phyloP scores from a whole-genome alignment of 768 basidiomycete species.

The Pleurotus citrinopileatus region DNA sequence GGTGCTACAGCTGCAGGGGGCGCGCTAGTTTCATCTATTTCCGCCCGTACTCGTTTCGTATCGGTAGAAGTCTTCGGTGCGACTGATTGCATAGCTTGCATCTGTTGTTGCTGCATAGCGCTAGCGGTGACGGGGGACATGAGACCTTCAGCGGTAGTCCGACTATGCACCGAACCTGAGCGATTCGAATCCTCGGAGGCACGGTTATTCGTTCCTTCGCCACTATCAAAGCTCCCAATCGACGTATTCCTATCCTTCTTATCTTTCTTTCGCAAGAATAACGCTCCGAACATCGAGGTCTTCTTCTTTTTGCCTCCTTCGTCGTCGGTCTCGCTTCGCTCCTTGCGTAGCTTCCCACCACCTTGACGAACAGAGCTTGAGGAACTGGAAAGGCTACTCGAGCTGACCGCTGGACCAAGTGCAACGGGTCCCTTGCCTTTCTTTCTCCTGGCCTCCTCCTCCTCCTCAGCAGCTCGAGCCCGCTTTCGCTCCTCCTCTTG shows the following conservation, averaged over 20 bases:
- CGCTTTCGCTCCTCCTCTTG: conserved; percentile 55
- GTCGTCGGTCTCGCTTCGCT: conserved; percentile 31
- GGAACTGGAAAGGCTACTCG: conserved; percentile 29
- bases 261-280: conserved; percentile 79
- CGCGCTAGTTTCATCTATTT: conserved; percentile 24
- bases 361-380: conserved; percentile 11
- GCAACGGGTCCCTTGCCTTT: conserved; percentile 49
- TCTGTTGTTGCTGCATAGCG: conserved; percentile 61
- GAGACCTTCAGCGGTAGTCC: conserved; percentile 25
- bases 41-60: conserved; percentile 21
- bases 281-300: conserved; percentile 66
- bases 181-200: conserved; percentile 65
- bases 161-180: conserved; percentile 42
- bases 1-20: conserved; percentile 16
- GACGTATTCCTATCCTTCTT: conserved; percentile 50
- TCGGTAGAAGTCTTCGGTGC: conserved; percentile 21
- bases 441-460: conserved; percentile 40
- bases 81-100: conserved; percentile 28
- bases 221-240: conserved; percentile 50
- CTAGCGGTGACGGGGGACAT: conserved; percentile 50
- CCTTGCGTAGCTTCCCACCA: conserved; percentile 43
- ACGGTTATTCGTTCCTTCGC: conserved; percentile 32
- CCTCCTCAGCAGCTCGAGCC: conserved; percentile 41
- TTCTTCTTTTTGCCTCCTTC: conserved; percentile 55
- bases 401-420: conserved; percentile 34